Base-by-base conservation (phyloP, 495 filamentous ascomycete genomes). In the Penicillium crystallinum region DNA sequence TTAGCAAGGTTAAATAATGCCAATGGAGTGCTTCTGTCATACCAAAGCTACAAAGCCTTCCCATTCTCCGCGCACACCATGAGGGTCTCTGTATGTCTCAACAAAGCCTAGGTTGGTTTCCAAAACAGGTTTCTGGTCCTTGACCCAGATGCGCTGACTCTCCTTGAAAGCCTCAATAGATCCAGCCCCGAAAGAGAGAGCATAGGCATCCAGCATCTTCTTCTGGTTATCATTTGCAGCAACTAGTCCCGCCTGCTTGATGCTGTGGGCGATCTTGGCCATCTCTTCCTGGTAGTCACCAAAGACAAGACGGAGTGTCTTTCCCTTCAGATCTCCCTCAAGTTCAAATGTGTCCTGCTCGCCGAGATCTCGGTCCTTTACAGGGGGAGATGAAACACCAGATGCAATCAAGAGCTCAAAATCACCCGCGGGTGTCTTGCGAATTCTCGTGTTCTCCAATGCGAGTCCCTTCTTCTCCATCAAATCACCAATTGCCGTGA, bases 31-130 rank as follows among this genome's bases (percentile, higher is more conserved):
- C 11, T 0, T 7, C 12, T 15, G 15, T 30, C 71, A 62, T 53
- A 89, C 85, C 57, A 88, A 76, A 29, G 87, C 87, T 46, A 88
- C 88, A 60, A 96, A 93, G 1, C 90, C 92, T 68, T 97, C 92
- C 93, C 93, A 98, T 65, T 98, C 93, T n/a, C 88, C 91, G 45
- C 92, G 78, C 10, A 96, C 83, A 40, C 93, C 92, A 47, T 90
- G 87, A 1, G 93, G 93, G 65, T 98, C 93, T 44, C 93, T 81
- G 63, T 97, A 98, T 0, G 91, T 96, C 72, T 98, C 93, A 35
- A 98, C 86, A 61, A 97, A 98, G 1, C 93, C 93, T 49, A 97
- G 82, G 66, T 97, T 92, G 15, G 80, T 87, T 68, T 97, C 93
- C 15, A 98, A 83, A 67, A 81, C 84, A 6, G 93, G 93, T 14